A percentile compares a stretch with the other conserved stretches of the same genome.
phyloP scores from a whole-genome alignment of 2,329 filamentous ascomycete genomes.

The Dactylellina haptotyla region DNA sequence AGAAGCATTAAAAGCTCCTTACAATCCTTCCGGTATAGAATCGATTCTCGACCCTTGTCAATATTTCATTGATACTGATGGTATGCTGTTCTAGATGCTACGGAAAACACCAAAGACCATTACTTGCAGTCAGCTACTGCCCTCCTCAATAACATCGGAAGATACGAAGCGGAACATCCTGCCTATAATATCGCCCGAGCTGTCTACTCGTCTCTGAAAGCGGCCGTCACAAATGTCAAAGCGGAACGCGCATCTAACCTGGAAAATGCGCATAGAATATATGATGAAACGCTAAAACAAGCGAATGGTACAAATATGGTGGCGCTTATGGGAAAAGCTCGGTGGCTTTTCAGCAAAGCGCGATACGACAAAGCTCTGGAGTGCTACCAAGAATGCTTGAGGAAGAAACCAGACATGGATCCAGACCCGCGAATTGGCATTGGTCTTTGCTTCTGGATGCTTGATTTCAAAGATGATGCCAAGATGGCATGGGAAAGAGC shows the following conservation, averaged over 20 bases:
- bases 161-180: conserved; percentile 90
- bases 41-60: not conserved
- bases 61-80: conserved; percentile 59
- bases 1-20: conserved; percentile 75
- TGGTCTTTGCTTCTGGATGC: conserved; percentile 95
- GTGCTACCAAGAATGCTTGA: conserved; percentile 85
- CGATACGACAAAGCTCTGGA: conserved; percentile 85
- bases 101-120: conserved; percentile 89
- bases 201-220: conserved; percentile 85
- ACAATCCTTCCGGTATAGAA: conserved; percentile 66
- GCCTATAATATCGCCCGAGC: conserved; percentile 91
- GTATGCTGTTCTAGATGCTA: conserved; percentile 64
- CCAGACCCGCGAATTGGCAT: conserved; percentile 96
- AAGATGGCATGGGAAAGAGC: conserved; percentile 89
- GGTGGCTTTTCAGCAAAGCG: conserved; percentile 84
- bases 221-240: conserved; percentile 76
- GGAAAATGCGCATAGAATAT: conserved; percentile 87
- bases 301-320: conserved; percentile 90
- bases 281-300: conserved; percentile 88
- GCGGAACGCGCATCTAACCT: conserved; percentile 72
- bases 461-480: conserved; percentile 93
- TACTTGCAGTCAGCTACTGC: conserved; percentile 91
- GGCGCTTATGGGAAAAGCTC: conserved; percentile 87
- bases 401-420: conserved; percentile 87
- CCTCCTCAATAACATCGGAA: conserved; percentile 92